phyloP scores from a whole-genome alignment of 192 early-diverging fungal genomes.

The Coemansia sp. region DNA sequence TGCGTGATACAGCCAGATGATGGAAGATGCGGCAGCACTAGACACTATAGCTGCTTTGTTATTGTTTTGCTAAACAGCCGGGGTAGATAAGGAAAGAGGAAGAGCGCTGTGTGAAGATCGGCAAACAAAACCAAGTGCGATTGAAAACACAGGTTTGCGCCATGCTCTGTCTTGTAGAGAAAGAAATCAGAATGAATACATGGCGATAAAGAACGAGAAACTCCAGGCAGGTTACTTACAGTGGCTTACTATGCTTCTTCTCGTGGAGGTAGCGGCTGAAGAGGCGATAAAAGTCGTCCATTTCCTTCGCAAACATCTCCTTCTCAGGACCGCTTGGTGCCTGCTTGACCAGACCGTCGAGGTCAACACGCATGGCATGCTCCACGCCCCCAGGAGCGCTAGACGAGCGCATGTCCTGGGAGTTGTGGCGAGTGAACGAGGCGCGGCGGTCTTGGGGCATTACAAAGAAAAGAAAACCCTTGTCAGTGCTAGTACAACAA shows the following conservation, averaged over 20 bases:
- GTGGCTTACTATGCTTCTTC: slow-evolving; percentile 56
- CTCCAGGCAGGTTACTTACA: slow-evolving; percentile 38
- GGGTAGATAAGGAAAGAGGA: background rate
- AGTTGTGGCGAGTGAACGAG: slow-evolving; percentile 53
- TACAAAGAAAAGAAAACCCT: slow-evolving; percentile 4
- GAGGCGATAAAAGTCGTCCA: slow-evolving; percentile 83
- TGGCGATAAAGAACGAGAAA: background rate
- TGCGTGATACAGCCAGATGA: background rate
- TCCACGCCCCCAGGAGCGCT: slow-evolving; percentile 45
- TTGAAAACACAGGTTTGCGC: background rate
- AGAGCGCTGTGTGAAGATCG: background rate
- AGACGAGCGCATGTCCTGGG: slow-evolving; percentile 50
- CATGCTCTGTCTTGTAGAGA: background rate
- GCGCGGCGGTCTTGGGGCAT: slow-evolving; percentile 51
- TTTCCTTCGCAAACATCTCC: slow-evolving; percentile 69
- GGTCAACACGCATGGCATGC: slow-evolving; percentile 52
- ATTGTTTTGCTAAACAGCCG: background rate
- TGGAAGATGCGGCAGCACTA: background rate
- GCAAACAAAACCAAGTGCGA: background rate
- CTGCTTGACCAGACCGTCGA: slow-evolving; percentile 44
- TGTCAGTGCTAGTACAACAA: background rate
- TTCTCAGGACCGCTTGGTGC: slow-evolving; percentile 42
- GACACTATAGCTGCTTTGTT: background rate
- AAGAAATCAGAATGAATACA: background rate
- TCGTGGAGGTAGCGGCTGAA: slow-evolving; percentile 87